A percentile compares a stretch with the other conserved stretches of the same genome.
phyloP scores from a whole-genome alignment of 2,329 filamentous ascomycete species.

The Cadophora gregata region DNA sequence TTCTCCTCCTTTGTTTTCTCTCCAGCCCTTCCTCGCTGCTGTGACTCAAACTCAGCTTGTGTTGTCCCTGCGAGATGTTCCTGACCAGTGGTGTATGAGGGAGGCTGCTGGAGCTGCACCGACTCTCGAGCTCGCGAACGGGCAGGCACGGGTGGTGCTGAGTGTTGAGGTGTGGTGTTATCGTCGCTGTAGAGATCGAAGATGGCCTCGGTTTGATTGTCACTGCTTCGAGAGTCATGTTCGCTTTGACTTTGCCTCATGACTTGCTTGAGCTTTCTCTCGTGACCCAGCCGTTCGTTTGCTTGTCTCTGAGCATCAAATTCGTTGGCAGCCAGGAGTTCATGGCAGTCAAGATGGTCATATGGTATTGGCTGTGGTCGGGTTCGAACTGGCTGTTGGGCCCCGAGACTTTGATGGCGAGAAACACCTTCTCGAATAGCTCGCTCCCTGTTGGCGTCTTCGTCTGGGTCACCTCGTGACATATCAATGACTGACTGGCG shows the following conservation, averaged over 20 bases:
- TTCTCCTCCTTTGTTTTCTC: background rate
- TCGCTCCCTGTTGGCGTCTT: conserved; percentile 74
- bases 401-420: conserved; percentile 60
- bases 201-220: no score
- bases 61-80: conserved; percentile 42
- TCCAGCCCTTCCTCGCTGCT: background rate
- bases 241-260: background rate
- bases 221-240: background rate
- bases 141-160: background rate
- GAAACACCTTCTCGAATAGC: conserved; percentile 77
- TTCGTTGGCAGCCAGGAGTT: background rate
- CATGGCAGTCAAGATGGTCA: conserved; percentile 41
- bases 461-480: conserved; percentile 69
- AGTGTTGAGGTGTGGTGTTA: background rate
- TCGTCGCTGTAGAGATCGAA: no score
- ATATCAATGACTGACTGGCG: conserved; percentile 71
- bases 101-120: conserved; percentile 34
- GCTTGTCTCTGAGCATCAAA: background rate
- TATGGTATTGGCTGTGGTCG: conserved; percentile 37
- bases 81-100: conserved; percentile 35
- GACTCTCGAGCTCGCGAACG: no score
- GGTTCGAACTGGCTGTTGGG: no score
- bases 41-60: background rate
- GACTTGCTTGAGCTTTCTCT: background rate
- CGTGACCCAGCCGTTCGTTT: background rate